These are phyloP conservation scores for Bolboschoenoplectus hybrid DNA, from an alignment of 202 grass and related monocot genomes.

Conservation along the genomic window DNA sequence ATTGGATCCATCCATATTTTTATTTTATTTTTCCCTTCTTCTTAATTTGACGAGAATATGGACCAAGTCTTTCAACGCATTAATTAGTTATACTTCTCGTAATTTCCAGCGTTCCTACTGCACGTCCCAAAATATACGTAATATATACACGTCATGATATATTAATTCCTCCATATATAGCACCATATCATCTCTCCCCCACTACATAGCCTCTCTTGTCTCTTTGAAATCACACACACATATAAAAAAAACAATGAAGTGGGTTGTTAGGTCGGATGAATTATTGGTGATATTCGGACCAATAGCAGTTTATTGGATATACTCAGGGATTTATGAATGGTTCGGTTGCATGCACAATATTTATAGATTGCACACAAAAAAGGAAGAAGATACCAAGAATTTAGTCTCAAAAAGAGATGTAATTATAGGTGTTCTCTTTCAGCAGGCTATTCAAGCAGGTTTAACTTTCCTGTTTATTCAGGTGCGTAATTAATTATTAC, in stretches of 20 bases:
- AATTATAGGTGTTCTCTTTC: slow-evolving; percentile 65
- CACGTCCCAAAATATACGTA: too few relatives aligned
- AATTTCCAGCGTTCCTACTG: too few relatives aligned
- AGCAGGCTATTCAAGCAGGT: slow-evolving; percentile 66
- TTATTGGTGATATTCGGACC: slow-evolving; percentile 50
- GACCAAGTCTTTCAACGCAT: too few relatives aligned
- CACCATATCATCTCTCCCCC: neutral
- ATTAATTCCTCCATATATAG: neutral
- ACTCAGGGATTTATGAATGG: slow-evolving; percentile 70
- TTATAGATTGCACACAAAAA: slow-evolving; percentile 75
- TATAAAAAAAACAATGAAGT: slow-evolving; percentile 33
- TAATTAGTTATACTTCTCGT: too few relatives aligned
- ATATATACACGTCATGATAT: neutral
- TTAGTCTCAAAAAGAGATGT: slow-evolving; percentile 67
- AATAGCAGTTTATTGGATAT: slow-evolving; percentile 67
- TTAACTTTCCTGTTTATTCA: slow-evolving; percentile 56
- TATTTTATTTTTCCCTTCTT: too few relatives aligned
- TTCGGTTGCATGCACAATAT: slow-evolving; percentile 43
- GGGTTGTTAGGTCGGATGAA: slow-evolving; percentile 43
- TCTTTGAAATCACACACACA: neutral
- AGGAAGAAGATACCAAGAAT: slow-evolving; percentile 72
- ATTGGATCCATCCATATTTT: too few relatives aligned
- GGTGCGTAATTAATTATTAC: slow-evolving; percentile 25
- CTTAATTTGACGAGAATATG: too few relatives aligned
- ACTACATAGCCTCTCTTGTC: neutral